Evolutionary conservation across 306 rosid species (phyloP).

Genomic region (Cajanus cajan): DNA sequence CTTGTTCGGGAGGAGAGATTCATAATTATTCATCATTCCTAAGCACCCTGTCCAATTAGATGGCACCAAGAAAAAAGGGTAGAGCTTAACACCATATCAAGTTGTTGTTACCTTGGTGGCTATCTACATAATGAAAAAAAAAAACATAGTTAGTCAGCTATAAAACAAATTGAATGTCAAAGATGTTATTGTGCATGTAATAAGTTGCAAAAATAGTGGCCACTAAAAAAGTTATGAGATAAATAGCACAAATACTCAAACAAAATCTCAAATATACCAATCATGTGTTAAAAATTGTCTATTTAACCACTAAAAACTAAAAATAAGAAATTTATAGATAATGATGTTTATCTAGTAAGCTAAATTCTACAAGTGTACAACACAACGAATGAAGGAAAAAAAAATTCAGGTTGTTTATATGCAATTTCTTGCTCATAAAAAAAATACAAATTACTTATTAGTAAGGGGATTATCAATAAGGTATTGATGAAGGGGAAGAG

Average conservation of each 20-base stretch:
- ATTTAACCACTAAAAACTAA: not conserved
- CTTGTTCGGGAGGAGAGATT: conserved; percentile 80
- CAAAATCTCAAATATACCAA: not conserved
- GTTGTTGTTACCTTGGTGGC: conserved; percentile 90
- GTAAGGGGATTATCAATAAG: not conserved
- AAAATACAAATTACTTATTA: not conserved
- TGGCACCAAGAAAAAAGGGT: conserved; percentile 92
- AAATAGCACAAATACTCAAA: not conserved
- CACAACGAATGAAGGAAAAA: not conserved
- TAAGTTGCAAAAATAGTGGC: not conserved
- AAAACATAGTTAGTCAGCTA: conserved; percentile 20
- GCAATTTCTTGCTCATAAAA: not conserved
- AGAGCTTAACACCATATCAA: conserved; percentile 76
- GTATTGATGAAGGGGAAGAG: too few species aligned
- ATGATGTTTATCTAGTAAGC: not conserved
- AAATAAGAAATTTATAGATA: not conserved
- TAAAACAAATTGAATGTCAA: conserved; percentile 7
- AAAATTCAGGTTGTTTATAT: not conserved
- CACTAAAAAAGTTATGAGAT: not conserved
- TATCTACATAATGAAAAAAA: conserved; percentile 58
- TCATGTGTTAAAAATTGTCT: not conserved
- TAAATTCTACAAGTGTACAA: not conserved
- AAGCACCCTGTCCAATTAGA: conserved; percentile 93
- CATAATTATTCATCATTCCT: conserved; percentile 94
- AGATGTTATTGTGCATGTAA: not conserved